Evolutionary conservation across 2,329 filamentous ascomycete species (phyloP), one percentile per base, ranked within the genome.

Genomic region (Bipolaris cookei): DNA sequence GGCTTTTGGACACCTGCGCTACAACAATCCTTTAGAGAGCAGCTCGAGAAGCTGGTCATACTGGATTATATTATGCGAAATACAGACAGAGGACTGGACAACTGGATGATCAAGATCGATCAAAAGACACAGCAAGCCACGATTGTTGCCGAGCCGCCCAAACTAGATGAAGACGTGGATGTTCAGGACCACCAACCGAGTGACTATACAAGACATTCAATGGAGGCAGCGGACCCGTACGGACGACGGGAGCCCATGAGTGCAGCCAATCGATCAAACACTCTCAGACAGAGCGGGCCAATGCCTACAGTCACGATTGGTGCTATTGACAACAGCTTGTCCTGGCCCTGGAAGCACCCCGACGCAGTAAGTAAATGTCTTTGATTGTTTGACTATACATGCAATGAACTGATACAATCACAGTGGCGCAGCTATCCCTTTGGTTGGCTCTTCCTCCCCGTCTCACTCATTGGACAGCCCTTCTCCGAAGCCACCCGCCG

Each of bases 101-200:
- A 99, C 69, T 99, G 95, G 95, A 99, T 99, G 95, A 92, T 99
- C 73, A 95, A 92, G 76, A 91, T 99, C 30, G 93, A 99, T 76
- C 91, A 88, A 83, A 86, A 92, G 66, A 88, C 85, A 2, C 87
- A 95, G 70, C 86, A 90, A 68, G 94, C 95, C 11, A 91, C 90
- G 6, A 91, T 99, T 63, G 88, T 90, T 14, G 92, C 92, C 0
- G 92, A 97, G 58, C 91, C 93, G 10, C 96, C 82, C 71, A 91
- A 82, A 80, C 83, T 82, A 53, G 85, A 88, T 49, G 78, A 81
- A 3, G 50, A 65, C 7, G 54, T 52, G 18, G 44, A 63, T 3
- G 78, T 80, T 30, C 67, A 72, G 7, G 28, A 56, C 7, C 78
- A 79, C 14, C 58, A 58, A 30, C 80, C 80, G 34, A 81, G 82